These are phyloP conservation scores for Paratinospora sagittata DNA, from an alignment of 164 flowering plant species.

Conservation along the genomic window DNA sequence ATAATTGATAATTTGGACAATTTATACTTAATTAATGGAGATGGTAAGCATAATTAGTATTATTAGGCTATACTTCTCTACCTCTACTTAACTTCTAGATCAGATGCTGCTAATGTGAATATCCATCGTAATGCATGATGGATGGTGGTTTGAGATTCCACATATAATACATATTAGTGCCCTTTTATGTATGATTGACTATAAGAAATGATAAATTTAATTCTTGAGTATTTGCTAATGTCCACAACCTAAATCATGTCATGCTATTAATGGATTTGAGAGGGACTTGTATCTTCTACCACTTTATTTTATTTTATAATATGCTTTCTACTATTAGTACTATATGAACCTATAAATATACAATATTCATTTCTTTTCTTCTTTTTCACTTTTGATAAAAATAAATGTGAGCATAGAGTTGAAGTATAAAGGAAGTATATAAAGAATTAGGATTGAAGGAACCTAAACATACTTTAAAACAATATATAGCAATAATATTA, in stretches of 20 bases:
- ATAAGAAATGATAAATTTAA: background rate
- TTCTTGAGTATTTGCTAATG: background rate
- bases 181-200: background rate
- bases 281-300: background rate
- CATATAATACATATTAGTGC: background rate
- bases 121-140: background rate
- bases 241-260: background rate
- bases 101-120: too few species aligned
- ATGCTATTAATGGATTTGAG: background rate
- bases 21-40: too few species aligned
- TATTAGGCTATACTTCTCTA: too few species aligned
- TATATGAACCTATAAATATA: background rate
- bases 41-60: too few species aligned
- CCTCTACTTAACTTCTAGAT: too few species aligned
- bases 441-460: background rate
- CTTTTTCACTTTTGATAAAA: background rate
- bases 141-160: background rate
- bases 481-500: background rate
- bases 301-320: background rate
- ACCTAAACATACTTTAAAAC: background rate
- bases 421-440: conserved; percentile 1
- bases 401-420: conserved; percentile 1
- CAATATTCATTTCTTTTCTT: background rate
- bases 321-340: background rate
- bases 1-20: too few species aligned